Percentiles rank a stretch among this genome's conserved stretches.
These are phyloP conservation scores for Pseudonectria foliicola DNA, from an alignment of 2,329 filamentous ascomycete species.

Conservation along the genomic window DNA sequence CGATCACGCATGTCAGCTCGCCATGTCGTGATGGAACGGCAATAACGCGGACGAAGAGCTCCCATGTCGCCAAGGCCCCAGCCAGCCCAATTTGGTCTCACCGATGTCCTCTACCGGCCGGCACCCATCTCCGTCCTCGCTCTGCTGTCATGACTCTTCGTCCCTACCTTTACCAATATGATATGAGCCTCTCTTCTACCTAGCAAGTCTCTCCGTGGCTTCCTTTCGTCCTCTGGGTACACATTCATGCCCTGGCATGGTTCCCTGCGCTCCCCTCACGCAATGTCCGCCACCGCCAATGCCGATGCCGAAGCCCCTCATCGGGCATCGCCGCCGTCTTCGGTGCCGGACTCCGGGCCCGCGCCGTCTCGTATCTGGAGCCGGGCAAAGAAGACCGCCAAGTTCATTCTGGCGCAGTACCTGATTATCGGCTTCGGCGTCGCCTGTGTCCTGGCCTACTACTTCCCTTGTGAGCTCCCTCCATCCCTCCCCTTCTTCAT, in stretches of 20 bases:
- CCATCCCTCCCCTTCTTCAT: background rate
- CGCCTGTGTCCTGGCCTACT: slow-evolving; percentile 40
- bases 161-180: too few relatives aligned
- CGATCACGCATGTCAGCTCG: background rate
- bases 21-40: background rate
- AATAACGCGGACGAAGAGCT: background rate
- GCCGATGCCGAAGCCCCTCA: background rate
- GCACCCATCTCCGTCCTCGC: too few relatives aligned
- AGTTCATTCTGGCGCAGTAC: slow-evolving; percentile 51
- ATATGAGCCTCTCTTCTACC: too few relatives aligned
- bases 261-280: too few relatives aligned
- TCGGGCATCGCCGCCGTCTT: slow-evolving; percentile 1
- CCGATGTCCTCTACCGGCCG: too few relatives aligned
- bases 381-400: slow-evolving; percentile 13
- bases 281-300: background rate
- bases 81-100: too few relatives aligned
- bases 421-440: slow-evolving; percentile 55
- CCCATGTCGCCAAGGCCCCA: too few relatives aligned
- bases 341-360: background rate
- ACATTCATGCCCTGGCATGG: too few relatives aligned
- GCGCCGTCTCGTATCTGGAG: slow-evolving; percentile 1
- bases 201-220: too few relatives aligned
- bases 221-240: too few relatives aligned
- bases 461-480: slow-evolving; percentile 34
- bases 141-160: too few relatives aligned